phyloP scores from a whole-genome alignment of 2,329 filamentous ascomycete genomes.

The Onygenales sp. region DNA sequence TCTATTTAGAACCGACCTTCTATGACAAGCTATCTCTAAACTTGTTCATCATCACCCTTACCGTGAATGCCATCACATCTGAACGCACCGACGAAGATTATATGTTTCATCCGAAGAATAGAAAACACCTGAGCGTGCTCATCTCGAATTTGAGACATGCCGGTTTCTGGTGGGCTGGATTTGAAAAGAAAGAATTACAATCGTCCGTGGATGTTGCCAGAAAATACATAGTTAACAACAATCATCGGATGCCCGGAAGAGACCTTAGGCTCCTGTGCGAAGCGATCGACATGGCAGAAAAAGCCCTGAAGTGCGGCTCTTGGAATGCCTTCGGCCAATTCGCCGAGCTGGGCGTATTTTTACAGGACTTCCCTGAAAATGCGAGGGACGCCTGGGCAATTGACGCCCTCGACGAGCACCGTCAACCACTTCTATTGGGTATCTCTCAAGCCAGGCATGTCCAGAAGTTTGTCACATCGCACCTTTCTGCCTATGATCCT shows the following conservation, averaged over 20 bases:
- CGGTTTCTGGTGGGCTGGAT: constrained; percentile 80
- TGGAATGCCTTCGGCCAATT: constrained; percentile 59
- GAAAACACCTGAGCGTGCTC: constrained; percentile 55
- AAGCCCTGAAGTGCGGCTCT: constrained; percentile 49
- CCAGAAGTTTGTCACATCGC: constrained; percentile 43
- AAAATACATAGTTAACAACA: constrained; percentile 56
- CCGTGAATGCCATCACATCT: constrained; percentile 80
- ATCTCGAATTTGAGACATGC: constrained; percentile 73
- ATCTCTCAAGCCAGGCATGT: constrained; percentile 47
- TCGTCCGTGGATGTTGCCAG: constrained; percentile 57
- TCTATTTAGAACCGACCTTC: constrained; percentile 69
- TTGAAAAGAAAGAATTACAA: constrained; percentile 50
- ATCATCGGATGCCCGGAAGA: constrained; percentile 47
- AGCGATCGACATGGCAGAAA: constrained; percentile 56
- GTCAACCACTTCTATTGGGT: constrained; percentile 46
- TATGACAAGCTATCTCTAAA: constrained; percentile 79
- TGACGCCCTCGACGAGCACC: constrained; percentile 31
- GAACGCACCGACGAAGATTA: constrained; percentile 78
- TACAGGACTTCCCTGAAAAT: constrained; percentile 56
- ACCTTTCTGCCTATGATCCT: constrained; percentile 26
- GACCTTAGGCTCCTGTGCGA: constrained; percentile 54
- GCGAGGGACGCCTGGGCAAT: constrained; percentile 60
- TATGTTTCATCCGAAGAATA: constrained; percentile 71
- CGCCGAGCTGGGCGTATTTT: constrained; percentile 69
- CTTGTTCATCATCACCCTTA: constrained; percentile 72